These are phyloP conservation scores for Fraxinus paxiana DNA, from an alignment of 305 asterid genomes.

Conservation along the genomic window DNA sequence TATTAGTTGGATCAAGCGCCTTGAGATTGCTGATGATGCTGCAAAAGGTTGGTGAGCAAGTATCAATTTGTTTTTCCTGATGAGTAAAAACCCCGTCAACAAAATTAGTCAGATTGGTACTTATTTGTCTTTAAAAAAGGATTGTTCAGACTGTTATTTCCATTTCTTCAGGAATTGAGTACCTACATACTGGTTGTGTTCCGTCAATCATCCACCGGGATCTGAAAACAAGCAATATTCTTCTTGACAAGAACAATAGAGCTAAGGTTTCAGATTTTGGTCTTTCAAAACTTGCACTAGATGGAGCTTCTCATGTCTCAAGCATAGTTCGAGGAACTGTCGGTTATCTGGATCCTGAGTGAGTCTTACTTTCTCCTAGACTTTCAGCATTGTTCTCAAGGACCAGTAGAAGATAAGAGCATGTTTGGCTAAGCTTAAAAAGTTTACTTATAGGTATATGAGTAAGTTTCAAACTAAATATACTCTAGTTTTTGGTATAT, in stretches of 20 bases:
- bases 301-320: slow-evolving; percentile 96
- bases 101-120: not conserved
- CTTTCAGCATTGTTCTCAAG: slow-evolving; percentile 1
- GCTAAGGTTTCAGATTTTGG: slow-evolving; percentile 99
- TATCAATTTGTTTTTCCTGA: not conserved
- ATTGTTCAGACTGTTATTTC: not conserved
- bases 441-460: not conserved
- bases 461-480: not conserved
- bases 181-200: slow-evolving; percentile 92
- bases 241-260: slow-evolving; percentile 80
- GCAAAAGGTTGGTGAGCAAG: slow-evolving; percentile 68
- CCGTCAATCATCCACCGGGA: slow-evolving; percentile 94
- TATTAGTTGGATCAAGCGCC: slow-evolving; percentile 82
- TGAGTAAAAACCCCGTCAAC: not conserved
- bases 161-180: slow-evolving; percentile 72
- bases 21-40: slow-evolving; percentile 95
- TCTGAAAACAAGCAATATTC: slow-evolving; percentile 90
- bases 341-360: slow-evolving; percentile 99
- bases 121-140: not conserved
- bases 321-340: slow-evolving; percentile 99
- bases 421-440: not conserved
- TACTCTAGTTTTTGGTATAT: not conserved
- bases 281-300: slow-evolving; percentile 89
- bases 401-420: not conserved
- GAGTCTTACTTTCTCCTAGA: slow-evolving; percentile 28